phyloP scores from a whole-genome alignment of 345 rosid species.

The Eucalyptus urophylla region DNA sequence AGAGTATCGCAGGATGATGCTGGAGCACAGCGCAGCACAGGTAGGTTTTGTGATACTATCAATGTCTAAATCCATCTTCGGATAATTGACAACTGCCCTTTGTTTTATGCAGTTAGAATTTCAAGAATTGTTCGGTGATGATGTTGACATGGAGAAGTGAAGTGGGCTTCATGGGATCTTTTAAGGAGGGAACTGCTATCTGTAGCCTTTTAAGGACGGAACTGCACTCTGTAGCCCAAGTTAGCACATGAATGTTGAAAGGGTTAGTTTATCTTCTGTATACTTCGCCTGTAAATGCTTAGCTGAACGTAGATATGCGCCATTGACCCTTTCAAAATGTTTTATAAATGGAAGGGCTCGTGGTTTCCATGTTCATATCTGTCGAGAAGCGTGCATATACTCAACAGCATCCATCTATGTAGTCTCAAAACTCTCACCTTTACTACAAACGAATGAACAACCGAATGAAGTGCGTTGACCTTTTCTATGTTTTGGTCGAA shows the following conservation, averaged over 20 bases:
- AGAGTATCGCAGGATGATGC: conserved; percentile 82
- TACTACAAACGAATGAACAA: background rate
- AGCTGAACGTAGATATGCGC: background rate
- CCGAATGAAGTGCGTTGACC: background rate
- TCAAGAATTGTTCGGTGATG: conserved; percentile 12
- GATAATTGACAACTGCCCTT: background rate
- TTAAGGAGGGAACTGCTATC: background rate
- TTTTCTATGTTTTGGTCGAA: background rate
- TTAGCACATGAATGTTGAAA: background rate
- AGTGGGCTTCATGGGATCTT: background rate
- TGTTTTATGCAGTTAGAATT: conserved; percentile 57
- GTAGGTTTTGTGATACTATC: conserved; percentile 6
- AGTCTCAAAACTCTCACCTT: background rate
- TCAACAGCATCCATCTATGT: background rate
- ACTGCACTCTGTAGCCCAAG: background rate
- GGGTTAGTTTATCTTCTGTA: background rate
- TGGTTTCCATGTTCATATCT: background rate
- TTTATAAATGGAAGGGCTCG: background rate
- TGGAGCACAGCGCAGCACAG: conserved; percentile 49
- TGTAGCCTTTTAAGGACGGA: background rate
- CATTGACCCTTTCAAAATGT: background rate
- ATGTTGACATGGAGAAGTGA: conserved; percentile 13
- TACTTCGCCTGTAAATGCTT: background rate
- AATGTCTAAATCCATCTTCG: background rate
- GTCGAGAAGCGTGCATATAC: background rate